A percentile compares a stretch with the other conserved stretches of the same genome.
Evolutionary conservation across 805 yeast genomes (phyloP).

Genomic region (Nakazawaea pomicola): DNA sequence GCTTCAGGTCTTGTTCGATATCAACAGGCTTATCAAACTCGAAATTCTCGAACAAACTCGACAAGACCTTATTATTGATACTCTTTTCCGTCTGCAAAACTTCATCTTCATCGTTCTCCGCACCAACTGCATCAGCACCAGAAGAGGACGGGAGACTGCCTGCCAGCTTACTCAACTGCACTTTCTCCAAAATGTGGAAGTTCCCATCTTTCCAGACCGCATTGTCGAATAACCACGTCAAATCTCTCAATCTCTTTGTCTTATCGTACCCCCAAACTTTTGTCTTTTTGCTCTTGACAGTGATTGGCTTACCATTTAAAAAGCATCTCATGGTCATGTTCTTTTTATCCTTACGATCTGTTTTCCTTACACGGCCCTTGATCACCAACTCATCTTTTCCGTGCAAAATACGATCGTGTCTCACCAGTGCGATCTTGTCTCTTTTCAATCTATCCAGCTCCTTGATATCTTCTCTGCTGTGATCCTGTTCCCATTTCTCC

Average conservation of each 20-base stretch:
- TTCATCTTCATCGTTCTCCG: slow-evolving; percentile 28
- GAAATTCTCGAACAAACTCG: slow-evolving; percentile 39
- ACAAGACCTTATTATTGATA: slow-evolving; percentile 42
- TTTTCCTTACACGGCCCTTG: slow-evolving; percentile 58
- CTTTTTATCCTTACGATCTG: slow-evolving; percentile 47
- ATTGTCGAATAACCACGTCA: slow-evolving; percentile 56
- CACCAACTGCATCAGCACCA: slow-evolving; percentile 5
- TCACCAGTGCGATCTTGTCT: slow-evolving; percentile 28
- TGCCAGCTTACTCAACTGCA: slow-evolving; percentile 13
- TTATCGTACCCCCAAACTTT: slow-evolving; percentile 92
- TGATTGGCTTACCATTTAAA: slow-evolving; percentile 51
- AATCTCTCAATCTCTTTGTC: slow-evolving; percentile 52
- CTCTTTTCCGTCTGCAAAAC: slow-evolving; percentile 34
- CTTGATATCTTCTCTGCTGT: slow-evolving; percentile 31
- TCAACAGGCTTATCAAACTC: slow-evolving; percentile 53
- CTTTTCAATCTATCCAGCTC: slow-evolving; percentile 24
- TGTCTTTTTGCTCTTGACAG: slow-evolving; percentile 58
- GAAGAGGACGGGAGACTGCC: slow-evolving; percentile 1
- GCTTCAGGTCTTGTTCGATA: slow-evolving; percentile 44
- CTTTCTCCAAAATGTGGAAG: slow-evolving; percentile 70
- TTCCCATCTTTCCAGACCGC: slow-evolving; percentile 79
- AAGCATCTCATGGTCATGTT: slow-evolving; percentile 61
- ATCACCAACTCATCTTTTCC: slow-evolving; percentile 18
- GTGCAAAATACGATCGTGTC: slow-evolving; percentile 32
- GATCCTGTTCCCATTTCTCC: slow-evolving; percentile 42